These are phyloP conservation scores for Diaporthe destruens DNA, from an alignment of 2,329 filamentous ascomycete species.

Conservation along the genomic window DNA sequence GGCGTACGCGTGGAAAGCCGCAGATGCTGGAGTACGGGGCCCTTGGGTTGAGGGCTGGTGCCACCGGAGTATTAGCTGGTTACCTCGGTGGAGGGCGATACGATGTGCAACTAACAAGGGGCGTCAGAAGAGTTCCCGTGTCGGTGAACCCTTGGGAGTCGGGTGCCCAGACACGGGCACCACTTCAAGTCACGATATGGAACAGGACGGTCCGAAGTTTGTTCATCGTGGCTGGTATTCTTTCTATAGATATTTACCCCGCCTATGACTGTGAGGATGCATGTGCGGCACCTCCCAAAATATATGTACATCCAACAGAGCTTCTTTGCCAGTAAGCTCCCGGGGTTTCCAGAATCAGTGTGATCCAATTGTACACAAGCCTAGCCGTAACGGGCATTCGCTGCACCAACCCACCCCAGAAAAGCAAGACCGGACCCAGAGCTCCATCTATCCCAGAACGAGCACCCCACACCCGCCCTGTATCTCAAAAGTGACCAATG, in stretches of 20 bases:
- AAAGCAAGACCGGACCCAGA: slow-evolving; percentile 18
- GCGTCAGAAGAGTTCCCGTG: neutral
- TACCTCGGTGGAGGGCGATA: neutral
- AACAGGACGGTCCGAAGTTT: neutral
- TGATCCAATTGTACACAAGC: slow-evolving; percentile 32
- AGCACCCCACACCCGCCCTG: slow-evolving; percentile 11
- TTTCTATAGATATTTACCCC: slow-evolving; percentile 40
- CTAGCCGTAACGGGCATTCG: slow-evolving; percentile 20
- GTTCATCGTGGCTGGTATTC: slow-evolving; percentile 32
- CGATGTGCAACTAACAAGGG: neutral
- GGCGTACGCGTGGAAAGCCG: slow-evolving; percentile 24
- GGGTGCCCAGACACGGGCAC: neutral
- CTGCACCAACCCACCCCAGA: slow-evolving; percentile 9
- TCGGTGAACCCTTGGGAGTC: neutral
- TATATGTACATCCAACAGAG: slow-evolving; percentile 39
- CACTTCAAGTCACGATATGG: neutral
- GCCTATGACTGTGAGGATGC: slow-evolving; percentile 16
- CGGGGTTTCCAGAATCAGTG: slow-evolving; percentile 21
- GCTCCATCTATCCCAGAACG: slow-evolving; percentile 38
- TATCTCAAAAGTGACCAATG: slow-evolving; percentile 32
- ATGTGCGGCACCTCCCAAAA: slow-evolving; percentile 2
- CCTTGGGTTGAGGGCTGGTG: slow-evolving; percentile 10
- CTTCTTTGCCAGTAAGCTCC: neutral
- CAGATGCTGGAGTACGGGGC: neutral
- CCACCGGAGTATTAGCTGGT: neutral